A percentile compares a stretch with the other conserved stretches of the same genome.
phyloP scores from a whole-genome alignment of 179 eudicot species.

The Nepenthes alata region DNA sequence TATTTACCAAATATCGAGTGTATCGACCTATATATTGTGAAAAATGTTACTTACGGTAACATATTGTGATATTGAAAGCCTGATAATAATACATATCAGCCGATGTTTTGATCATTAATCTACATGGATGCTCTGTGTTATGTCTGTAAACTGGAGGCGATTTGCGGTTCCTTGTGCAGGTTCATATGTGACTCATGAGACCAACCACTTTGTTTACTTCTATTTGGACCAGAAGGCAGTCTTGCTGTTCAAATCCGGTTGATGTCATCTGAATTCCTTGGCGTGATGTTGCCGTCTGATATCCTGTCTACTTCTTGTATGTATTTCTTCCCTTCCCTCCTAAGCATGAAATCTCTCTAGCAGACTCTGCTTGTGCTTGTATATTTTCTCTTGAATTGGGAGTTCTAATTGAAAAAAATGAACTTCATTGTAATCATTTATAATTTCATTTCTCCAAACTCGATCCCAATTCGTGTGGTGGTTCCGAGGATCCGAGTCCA shows the following conservation, averaged over 20 bases:
- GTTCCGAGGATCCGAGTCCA: too few relatives aligned
- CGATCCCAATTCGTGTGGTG: too few relatives aligned
- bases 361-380: slow-evolving; percentile 2
- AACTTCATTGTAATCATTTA: too few relatives aligned
- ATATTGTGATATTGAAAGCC: too few relatives aligned
- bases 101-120: too few relatives aligned
- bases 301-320: neutral
- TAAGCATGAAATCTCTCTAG: neutral
- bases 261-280: slow-evolving; percentile 8
- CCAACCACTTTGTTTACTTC: slow-evolving; percentile 89
- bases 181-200: slow-evolving; percentile 94
- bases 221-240: slow-evolving; percentile 85
- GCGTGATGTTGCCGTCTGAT: neutral
- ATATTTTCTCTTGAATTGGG: neutral
- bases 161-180: slow-evolving; percentile 27
- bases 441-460: too few relatives aligned
- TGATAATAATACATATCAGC: too few relatives aligned
- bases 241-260: slow-evolving; percentile 90
- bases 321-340: neutral
- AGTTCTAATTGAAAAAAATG: too few relatives aligned
- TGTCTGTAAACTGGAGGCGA: neutral
- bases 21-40: too few relatives aligned
- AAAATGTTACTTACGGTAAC: too few relatives aligned
- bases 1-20: too few relatives aligned
- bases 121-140: too few relatives aligned